Evolutionary conservation across 257 asterid genomes (phyloP), one percentile per base, ranked within the genome.

Genomic region (Solanum bulbocastanum): DNA sequence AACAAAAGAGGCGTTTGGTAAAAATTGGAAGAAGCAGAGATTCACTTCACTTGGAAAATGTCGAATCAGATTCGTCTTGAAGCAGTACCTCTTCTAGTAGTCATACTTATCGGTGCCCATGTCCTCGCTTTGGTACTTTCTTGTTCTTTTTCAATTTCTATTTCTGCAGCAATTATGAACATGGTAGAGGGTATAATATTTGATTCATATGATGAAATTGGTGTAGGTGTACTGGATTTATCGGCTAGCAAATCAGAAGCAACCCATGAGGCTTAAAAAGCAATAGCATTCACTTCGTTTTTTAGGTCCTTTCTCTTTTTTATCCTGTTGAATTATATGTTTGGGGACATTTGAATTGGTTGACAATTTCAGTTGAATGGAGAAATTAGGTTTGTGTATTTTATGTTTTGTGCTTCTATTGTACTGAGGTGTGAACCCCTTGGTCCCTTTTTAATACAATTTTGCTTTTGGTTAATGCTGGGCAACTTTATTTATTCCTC

Each of bases 61-160:
- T 91, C 88, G 90, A 92, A 90, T 74, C 86, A 92, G 69, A 82
- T 68, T 87, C 89, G 91, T 44, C 92, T 92, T 86, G 96, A 94
- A 39, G 86, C 90, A 60, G 86, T 93, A 60, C 94, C 95, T 52
- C 87, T 94, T 78, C 23, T 91, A 22, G 92, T 92, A 71, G 92
- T 93, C 83, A 11, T 94, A 83, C 95, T 93, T 83, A 90, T 93
- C 33, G 92, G 76, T 39, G 95, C 91, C 5, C 96, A 93, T 89
- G 90, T 93, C 83, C 78, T 91, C 79, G 95, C 89, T 58, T 30
- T 84, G 88, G 87, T 84, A 86, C 10, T 82, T 30, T 32, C 20
- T 81, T 82, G 2, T 32, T 46, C 30, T 18, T 32, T 81, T 82
- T 76, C 33, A 39, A 76, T 39, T 39, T 20, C 25, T 36, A 5